Base-by-base conservation (phyloP, 2,329 filamentous ascomycete species). In the Eutypella sp. region DNA sequence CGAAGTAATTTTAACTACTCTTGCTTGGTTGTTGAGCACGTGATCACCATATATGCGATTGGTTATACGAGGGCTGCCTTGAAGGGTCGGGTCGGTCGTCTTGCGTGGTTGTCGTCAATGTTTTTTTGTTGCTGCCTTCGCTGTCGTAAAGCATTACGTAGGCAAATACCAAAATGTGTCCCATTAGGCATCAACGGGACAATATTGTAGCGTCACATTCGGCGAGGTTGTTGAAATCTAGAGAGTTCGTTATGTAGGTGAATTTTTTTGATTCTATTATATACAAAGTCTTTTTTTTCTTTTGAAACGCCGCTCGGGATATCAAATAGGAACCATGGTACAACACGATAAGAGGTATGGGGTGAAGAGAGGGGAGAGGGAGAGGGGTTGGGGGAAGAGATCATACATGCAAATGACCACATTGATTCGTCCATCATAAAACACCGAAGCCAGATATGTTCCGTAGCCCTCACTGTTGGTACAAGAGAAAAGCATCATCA, bases 361-460 rank as follows among this genome's bases (percentile, higher is more conserved):
- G 48, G 52, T 53, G 56, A 53, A 64, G 65, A 68, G 62, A 62
- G 63, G 63, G 61, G 59, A 60, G 54, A n/a, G n/a, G n/a, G n/a
- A n/a, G n/a, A n/a, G n/a, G n/a, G n/a, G n/a, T n/a, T n/a, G n/a
- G n/a, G n/a, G n/a, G n/a, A n/a, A n/a, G n/a, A 59, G 52, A 61
- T 57, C 63, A 62, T 61, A 65, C 61, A 68, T 63, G 36, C 36
- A 39, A 39, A 22, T 11, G 64, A 61, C 61, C 62, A 63, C 60
- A 57, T 61, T 61, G n/a, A n/a, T n/a, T n/a, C n/a, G 62, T 59
- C 61, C 63, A 62, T 64, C 61, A 55, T 60, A 60, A 64, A 73
- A 76, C 70, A 75, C 73, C 74, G 56, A 70, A 69, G 62, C 72
- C 70, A 63, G 36, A 39, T 34, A 74, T 73, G 68, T 69, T 66